Conservation (phyloP, 441 rosid species). For the Capsella rubella region DNA sequence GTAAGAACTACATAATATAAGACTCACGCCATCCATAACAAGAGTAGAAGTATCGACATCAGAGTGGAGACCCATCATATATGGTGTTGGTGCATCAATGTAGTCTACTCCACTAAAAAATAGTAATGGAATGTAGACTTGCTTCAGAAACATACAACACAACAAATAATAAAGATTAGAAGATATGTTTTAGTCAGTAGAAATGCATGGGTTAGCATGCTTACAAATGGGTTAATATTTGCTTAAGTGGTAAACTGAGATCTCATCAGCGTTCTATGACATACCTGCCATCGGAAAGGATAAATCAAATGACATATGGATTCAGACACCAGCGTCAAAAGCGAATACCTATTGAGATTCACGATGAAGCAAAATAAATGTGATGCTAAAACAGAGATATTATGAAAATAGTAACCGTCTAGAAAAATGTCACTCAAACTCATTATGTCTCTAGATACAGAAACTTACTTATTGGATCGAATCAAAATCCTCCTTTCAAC, state of each 20-base stretch:
- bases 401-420: background rate
- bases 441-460: slow-evolving; percentile 26
- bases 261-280: slow-evolving; percentile 38
- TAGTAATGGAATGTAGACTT: slow-evolving; percentile 99
- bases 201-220: slow-evolving; percentile 29
- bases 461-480: slow-evolving; percentile 88
- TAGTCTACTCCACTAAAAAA: slow-evolving; percentile 99
- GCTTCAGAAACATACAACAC: slow-evolving; percentile 84
- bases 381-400: slow-evolving; percentile 14
- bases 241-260: slow-evolving; percentile 13
- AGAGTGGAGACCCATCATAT: slow-evolving; percentile 99
- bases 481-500: slow-evolving; percentile 93
- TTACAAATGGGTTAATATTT: slow-evolving; percentile 26
- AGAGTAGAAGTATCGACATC: slow-evolving; percentile 88
- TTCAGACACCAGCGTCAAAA: slow-evolving; percentile 91
- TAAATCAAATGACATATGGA: slow-evolving; percentile 97
- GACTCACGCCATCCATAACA: slow-evolving; percentile 97
- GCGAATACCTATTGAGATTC: slow-evolving; percentile 72
- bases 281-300: slow-evolving; percentile 99
- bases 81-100: slow-evolving; percentile 99
- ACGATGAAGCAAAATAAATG: slow-evolving; percentile 31
- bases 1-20: slow-evolving; percentile 19
- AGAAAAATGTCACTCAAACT: slow-evolving; percentile 17
- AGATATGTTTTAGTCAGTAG: slow-evolving; percentile 31
- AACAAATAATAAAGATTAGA: slow-evolving; percentile 56